A percentile compares a stretch with the other conserved stretches of the same genome.
Evolutionary conservation across 768 basidiomycete species (phyloP).

Genomic region (Obba rivulosa): DNA sequence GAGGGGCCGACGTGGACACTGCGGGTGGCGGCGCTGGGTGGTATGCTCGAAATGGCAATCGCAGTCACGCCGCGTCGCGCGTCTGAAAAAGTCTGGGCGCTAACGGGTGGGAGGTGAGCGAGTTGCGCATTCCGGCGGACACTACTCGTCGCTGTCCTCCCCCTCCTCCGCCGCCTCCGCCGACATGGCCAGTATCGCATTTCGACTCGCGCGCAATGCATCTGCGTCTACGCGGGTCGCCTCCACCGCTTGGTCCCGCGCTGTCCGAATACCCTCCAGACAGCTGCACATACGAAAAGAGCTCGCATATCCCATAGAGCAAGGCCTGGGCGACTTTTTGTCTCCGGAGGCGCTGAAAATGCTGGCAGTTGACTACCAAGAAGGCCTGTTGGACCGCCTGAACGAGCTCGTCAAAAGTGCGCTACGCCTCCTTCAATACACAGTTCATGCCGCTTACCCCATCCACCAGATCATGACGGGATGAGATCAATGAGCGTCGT

Average conservation of each 20-base stretch:
- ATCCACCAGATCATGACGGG: constrained; percentile 39
- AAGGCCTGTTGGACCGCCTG: constrained; percentile 72
- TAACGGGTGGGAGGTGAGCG: constrained; percentile 2
- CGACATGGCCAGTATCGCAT: constrained; percentile 13
- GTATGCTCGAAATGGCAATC: constrained; percentile 1
- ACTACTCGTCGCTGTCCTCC: no score
- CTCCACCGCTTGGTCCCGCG: constrained; percentile 5
- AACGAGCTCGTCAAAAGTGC: constrained; percentile 71
- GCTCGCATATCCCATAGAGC: constrained; percentile 62
- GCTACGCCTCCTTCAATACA: constrained; percentile 5
- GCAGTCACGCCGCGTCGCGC: constrained; percentile 7
- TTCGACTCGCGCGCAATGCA: constrained; percentile 12
- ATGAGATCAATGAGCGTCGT: constrained; percentile 51
- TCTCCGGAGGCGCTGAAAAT: constrained; percentile 66
- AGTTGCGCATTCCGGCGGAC: no score
- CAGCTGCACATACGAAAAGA: constrained; percentile 45
- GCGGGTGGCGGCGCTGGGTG: constrained; percentile 7
- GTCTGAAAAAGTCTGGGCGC: constrained; percentile 18
- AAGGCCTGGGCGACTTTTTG: constrained; percentile 76
- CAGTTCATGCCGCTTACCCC: background rate
- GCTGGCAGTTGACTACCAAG: constrained; percentile 79
- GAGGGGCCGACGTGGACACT: constrained; percentile 19
- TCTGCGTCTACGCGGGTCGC: constrained; percentile 9
- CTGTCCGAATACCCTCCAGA: constrained; percentile 21
- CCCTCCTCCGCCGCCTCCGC: background rate